These are phyloP conservation scores for Rhododendron ovatum DNA, from an alignment of 148 eudicot genomes.

Conservation along the genomic window DNA sequence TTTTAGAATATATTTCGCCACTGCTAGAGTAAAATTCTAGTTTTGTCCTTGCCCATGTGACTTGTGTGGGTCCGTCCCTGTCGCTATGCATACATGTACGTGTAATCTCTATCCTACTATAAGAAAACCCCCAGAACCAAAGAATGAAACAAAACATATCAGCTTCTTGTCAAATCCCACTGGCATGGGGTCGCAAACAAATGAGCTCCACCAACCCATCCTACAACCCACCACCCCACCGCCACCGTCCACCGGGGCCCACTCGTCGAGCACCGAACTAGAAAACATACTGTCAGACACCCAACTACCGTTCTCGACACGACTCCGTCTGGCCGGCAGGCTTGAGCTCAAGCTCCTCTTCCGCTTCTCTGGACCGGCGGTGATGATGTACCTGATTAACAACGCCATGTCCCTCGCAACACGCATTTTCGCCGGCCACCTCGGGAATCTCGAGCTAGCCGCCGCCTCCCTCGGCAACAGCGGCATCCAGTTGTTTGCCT, in stretches of 20 bases:
- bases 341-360: conserved; percentile 30
- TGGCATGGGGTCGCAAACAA: not conserved
- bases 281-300: conserved; percentile 29
- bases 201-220: not conserved
- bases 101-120: too few species aligned
- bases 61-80: too few species aligned
- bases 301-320: conserved; percentile 4
- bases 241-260: not conserved
- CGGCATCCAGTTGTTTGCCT: conserved; percentile 51
- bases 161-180: too few species aligned
- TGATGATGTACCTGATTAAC: conserved; percentile 45
- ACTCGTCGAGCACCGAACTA: conserved; percentile 18
- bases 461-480: conserved; percentile 53
- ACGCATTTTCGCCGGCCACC: conserved; percentile 55
- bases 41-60: too few species aligned
- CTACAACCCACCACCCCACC: not conserved
- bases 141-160: too few species aligned
- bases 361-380: conserved; percentile 47
- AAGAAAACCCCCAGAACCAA: too few species aligned
- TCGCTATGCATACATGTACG: too few species aligned
- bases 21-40: too few species aligned
- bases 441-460: conserved; percentile 56
- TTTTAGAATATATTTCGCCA: too few species aligned
- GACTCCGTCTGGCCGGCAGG: conserved; percentile 25
- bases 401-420: conserved; percentile 42